A percentile compares a stretch with the other conserved stretches of the same genome.
Conservation (phyloP, 2,329 filamentous ascomycete genomes). For the Alternaria angustiovoidea region DNA sequence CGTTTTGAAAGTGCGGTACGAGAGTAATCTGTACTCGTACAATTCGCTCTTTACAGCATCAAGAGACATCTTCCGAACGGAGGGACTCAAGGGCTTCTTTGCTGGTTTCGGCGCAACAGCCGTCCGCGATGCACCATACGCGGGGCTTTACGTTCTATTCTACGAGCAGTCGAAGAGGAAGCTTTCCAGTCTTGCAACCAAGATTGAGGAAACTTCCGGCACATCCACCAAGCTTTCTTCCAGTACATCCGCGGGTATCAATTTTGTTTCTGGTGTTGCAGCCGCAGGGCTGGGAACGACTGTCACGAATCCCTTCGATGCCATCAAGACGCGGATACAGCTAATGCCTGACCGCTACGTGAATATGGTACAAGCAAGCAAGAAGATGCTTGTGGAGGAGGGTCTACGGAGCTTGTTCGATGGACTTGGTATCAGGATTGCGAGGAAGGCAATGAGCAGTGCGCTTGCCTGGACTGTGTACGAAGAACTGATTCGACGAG, state of each 20-base stretch:
- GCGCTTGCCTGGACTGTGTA: slow-evolving; percentile 98
- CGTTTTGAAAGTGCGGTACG: slow-evolving; percentile 95
- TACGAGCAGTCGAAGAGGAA: slow-evolving; percentile 84
- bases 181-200: slow-evolving; percentile 54
- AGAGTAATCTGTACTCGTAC: slow-evolving; percentile 87
- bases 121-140: slow-evolving; percentile 93
- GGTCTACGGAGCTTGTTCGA: slow-evolving; percentile 83
- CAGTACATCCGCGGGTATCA: slow-evolving; percentile 70
- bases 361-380: slow-evolving; percentile 81
- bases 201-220: slow-evolving; percentile 37
- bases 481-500: slow-evolving; percentile 85
- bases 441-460: slow-evolving; percentile 88
- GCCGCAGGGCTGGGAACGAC: slow-evolving; percentile 85
- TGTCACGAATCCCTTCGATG: slow-evolving; percentile 95
- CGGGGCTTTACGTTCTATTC: slow-evolving; percentile 90
- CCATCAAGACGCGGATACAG: slow-evolving; percentile 93
- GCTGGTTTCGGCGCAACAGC: slow-evolving; percentile 93
- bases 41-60: slow-evolving; percentile 76
- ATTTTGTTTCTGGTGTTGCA: slow-evolving; percentile 82
- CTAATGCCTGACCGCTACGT: slow-evolving; percentile 82
- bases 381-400: slow-evolving; percentile 82
- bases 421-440: slow-evolving; percentile 85
- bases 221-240: slow-evolving; percentile 35
- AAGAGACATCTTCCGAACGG: slow-evolving; percentile 74
- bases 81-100: slow-evolving; percentile 87